These are phyloP conservation scores for Metschnikowia lochheadii DNA, from an alignment of 805 yeast genomes.

Conservation along the genomic window DNA sequence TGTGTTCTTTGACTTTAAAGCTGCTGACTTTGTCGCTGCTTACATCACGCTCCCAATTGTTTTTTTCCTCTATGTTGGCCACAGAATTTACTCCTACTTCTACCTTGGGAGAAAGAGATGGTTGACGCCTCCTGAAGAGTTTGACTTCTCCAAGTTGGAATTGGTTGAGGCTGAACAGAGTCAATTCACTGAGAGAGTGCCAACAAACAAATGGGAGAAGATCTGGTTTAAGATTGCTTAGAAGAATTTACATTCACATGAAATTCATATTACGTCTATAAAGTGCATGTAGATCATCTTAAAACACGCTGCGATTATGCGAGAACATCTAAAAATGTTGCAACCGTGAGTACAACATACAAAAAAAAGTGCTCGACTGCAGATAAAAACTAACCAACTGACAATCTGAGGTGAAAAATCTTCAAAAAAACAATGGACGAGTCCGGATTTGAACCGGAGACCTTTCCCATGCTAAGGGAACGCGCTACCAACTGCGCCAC, in stretches of 20 bases:
- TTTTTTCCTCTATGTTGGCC: constrained; percentile 52
- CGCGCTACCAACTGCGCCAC: constrained; percentile 86
- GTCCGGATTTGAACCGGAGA: constrained; percentile 76
- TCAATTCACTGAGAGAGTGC: constrained; percentile 31
- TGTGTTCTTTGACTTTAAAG: constrained; percentile 59
- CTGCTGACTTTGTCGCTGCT: constrained; percentile 70
- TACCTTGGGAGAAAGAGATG: constrained; percentile 28
- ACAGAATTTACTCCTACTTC: constrained; percentile 42
- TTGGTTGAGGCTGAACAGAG: constrained; percentile 54
- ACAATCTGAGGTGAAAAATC: too few species aligned
- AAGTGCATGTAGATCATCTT: too few species aligned
- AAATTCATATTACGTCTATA: background rate
- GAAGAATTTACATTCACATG: background rate
- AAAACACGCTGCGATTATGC: too few species aligned
- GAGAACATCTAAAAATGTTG: too few species aligned
- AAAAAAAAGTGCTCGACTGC: too few species aligned
- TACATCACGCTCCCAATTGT: constrained; percentile 63
- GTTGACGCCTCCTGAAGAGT: constrained; percentile 50
- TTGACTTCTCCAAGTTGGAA: constrained; percentile 59
- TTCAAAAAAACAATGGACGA: constrained; percentile 48
- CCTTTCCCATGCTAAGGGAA: constrained; percentile 77
- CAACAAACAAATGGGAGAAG: constrained; percentile 39
- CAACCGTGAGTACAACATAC: too few species aligned
- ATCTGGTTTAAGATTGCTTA: constrained; percentile 45
- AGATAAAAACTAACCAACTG: too few species aligned